A percentile compares a stretch with the other conserved stretches of the same genome.
Conservation (phyloP, 257 asterid species). For the Nicotiana paniculata region DNA sequence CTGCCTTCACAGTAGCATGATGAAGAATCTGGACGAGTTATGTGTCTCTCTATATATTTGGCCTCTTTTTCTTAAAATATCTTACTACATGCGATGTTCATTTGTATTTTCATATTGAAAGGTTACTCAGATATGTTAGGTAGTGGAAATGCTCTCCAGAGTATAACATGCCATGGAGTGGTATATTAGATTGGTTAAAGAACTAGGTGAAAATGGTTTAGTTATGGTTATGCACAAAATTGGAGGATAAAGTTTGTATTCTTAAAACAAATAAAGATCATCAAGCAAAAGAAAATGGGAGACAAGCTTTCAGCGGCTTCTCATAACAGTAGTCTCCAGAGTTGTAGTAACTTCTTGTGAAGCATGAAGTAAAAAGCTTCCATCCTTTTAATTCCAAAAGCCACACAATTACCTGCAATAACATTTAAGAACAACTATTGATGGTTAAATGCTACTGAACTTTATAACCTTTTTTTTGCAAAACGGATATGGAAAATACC, state of each 20-base stretch:
- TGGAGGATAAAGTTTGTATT: background rate
- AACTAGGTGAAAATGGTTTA: background rate
- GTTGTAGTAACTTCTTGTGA: background rate
- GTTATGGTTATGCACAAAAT: background rate
- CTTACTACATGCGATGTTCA: background rate
- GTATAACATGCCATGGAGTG: too few relatives aligned
- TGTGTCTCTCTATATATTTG: too few relatives aligned
- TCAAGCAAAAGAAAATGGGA: background rate
- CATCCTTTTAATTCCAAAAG: background rate
- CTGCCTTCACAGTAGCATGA: background rate
- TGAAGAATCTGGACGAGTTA: too few relatives aligned
- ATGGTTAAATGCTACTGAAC: too few relatives aligned
- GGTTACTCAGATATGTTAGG: background rate
- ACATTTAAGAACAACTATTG: too few relatives aligned
- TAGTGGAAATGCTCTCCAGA: background rate
- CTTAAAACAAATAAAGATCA: background rate
- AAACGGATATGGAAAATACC: background rate
- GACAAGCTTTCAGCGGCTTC: background rate
- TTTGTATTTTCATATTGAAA: background rate
- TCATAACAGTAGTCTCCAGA: background rate
- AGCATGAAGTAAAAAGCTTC: background rate
- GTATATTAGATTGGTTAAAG: too few relatives aligned
- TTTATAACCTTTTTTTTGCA: too few relatives aligned
- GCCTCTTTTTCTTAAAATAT: too few relatives aligned
- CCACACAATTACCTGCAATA: background rate